Percentiles rank a stretch among this genome's conserved stretches.
Conservation (phyloP, 257 asterid genomes). For the Avicennia marina region DNA sequence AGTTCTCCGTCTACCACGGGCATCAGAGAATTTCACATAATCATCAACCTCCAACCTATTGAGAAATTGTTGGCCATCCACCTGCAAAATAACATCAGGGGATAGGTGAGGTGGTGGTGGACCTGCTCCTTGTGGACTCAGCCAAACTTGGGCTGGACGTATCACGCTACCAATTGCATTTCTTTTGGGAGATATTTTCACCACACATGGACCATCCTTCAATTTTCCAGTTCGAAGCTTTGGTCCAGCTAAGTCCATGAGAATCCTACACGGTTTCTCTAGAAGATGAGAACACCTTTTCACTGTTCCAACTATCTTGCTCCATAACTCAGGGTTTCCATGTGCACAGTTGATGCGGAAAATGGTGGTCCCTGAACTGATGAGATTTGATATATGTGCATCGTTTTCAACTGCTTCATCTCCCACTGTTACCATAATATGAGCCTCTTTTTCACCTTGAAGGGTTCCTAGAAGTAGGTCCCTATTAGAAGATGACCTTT, state of each 20-base stretch:
- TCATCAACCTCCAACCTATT: slow-evolving; percentile 37
- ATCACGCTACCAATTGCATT: slow-evolving; percentile 43
- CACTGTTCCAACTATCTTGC: slow-evolving; percentile 43
- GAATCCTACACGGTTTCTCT: slow-evolving; percentile 68
- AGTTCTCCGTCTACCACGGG: slow-evolving; percentile 47
- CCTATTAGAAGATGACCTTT: slow-evolving; percentile 34
- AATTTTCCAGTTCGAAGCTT: slow-evolving; percentile 71
- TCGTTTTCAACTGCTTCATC: slow-evolving; percentile 50
- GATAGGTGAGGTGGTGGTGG: slow-evolving; percentile 63
- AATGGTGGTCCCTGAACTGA: slow-evolving; percentile 51
- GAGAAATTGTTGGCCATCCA: slow-evolving; percentile 50
- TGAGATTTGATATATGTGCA: slow-evolving; percentile 39
- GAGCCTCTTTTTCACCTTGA: slow-evolving; percentile 41
- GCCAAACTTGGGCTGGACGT: slow-evolving; percentile 57
- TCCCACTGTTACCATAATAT: slow-evolving; percentile 75
- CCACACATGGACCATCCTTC: slow-evolving; percentile 54
- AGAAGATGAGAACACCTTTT: slow-evolving; percentile 46
- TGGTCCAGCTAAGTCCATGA: slow-evolving; percentile 85
- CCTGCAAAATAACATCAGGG: slow-evolving; percentile 46
- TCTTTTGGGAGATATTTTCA: slow-evolving; percentile 59
- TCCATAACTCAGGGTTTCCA: slow-evolving; percentile 57
- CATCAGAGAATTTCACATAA: slow-evolving; percentile 49
- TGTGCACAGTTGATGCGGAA: slow-evolving; percentile 79
- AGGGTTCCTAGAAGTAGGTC: slow-evolving; percentile 48
- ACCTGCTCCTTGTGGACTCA: slow-evolving; percentile 44